Percentiles rank a stretch among this genome's conserved stretches.
Conservation (phyloP, 1,284 basidiomycete species). For the Moniliophthora roreri region DNA sequence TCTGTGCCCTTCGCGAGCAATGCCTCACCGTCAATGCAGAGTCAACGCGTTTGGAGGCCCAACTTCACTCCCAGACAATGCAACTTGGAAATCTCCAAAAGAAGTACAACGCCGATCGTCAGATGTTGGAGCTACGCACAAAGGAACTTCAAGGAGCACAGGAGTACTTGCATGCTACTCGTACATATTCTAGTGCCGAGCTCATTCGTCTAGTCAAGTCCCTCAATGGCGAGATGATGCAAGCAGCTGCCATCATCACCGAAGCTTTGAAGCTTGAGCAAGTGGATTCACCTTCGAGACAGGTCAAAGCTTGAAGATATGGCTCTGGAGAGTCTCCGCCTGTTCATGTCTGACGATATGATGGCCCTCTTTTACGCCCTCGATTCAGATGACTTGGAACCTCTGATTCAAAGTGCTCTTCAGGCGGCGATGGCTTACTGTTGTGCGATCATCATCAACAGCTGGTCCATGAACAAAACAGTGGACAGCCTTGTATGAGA, state of each 20-base stretch:
- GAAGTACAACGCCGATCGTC: background rate
- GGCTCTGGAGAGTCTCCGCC: background rate
- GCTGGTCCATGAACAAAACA: background rate
- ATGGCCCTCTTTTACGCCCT: constrained; percentile 5
- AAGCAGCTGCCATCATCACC: constrained; percentile 24
- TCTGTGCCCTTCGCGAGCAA: no score
- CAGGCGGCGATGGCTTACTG: constrained; percentile 9
- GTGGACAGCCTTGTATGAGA: background rate
- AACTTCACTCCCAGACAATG: background rate
- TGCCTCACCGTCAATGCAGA: no score
- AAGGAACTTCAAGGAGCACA: constrained; percentile 14
- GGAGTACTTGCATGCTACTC: constrained; percentile 8
- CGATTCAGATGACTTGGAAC: constrained; percentile 3
- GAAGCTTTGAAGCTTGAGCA: constrained; percentile 28
- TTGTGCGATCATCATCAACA: constrained; percentile 6
- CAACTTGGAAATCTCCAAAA: constrained; percentile 5
- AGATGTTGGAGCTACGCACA: constrained; percentile 9
- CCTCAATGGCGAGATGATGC: constrained; percentile 27
- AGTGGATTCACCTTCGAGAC: background rate
- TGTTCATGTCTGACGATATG: constrained; percentile 5
- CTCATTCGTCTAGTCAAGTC: constrained; percentile 22
- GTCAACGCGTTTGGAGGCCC: no score
- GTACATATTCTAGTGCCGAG: constrained; percentile 14
- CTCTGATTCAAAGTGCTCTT: constrained; percentile 11
- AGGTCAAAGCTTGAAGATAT: background rate